Evolutionary conservation across 2,329 filamentous ascomycete species (phyloP).

Genomic region (Cordyceps pruinosa): DNA sequence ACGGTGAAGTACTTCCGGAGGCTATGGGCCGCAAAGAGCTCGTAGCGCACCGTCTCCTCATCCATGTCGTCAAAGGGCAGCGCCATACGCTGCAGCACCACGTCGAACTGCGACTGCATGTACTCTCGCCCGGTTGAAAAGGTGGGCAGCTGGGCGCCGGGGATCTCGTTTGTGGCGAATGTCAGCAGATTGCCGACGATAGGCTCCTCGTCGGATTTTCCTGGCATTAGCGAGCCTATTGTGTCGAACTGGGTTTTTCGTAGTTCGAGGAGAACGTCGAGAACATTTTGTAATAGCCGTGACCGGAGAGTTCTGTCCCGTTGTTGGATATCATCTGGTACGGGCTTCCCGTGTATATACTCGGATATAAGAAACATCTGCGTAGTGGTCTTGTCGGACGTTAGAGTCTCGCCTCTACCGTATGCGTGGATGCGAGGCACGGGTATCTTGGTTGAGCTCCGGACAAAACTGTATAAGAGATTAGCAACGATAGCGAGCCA

Average conservation of each 20-base stretch:
- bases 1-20: conserved; percentile 16
- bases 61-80: background rate
- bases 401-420: conserved; percentile 14
- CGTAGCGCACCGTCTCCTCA: conserved; percentile 9
- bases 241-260: conserved; percentile 18
- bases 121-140: conserved; percentile 14
- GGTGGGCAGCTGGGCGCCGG: conserved; percentile 2
- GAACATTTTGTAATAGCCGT: conserved; percentile 19
- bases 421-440: conserved; percentile 18
- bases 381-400: background rate
- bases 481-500: too few relatives aligned
- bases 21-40: conserved; percentile 15
- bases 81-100: background rate
- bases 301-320: background rate
- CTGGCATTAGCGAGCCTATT: conserved; percentile 22
- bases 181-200: conserved; percentile 8
- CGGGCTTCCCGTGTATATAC: conserved; percentile 16
- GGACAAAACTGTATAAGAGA: too few relatives aligned
- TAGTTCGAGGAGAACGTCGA: conserved; percentile 22
- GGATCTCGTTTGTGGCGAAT: conserved; percentile 17
- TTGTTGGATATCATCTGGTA: background rate
- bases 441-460: conserved; percentile 19
- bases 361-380: conserved; percentile 20
- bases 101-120: conserved; percentile 13
- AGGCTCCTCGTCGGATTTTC: background rate